Evolutionary conservation across 306 rosid genomes (phyloP).

Genomic region (Canavalia ensiformis): DNA sequence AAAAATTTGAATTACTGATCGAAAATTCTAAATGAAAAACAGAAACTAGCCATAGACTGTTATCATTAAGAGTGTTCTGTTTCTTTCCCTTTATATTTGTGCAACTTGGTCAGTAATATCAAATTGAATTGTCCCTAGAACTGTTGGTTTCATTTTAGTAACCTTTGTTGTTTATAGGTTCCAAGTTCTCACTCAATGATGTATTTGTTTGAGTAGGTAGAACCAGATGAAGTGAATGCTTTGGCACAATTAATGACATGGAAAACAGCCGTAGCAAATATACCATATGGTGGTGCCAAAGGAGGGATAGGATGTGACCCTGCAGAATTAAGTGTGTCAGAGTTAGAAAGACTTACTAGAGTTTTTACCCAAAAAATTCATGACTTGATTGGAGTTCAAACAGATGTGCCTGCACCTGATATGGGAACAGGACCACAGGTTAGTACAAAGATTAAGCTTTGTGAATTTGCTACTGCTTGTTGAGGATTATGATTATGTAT

Average conservation of each 20-base stretch:
- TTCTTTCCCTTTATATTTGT: background rate
- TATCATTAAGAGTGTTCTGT: background rate
- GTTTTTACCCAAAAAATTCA: conserved; percentile 93
- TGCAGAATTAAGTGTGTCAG: conserved; percentile 70
- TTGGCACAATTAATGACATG: conserved; percentile 98
- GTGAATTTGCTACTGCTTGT: background rate
- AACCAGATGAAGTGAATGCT: conserved; percentile 99
- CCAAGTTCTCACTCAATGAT: too few species aligned
- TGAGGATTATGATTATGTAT: conserved; percentile 9
- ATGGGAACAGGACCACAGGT: conserved; percentile 95
- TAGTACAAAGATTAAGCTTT: background rate
- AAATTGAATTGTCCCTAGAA: too few species aligned
- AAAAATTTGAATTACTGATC: background rate
- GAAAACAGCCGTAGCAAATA: conserved; percentile 97
- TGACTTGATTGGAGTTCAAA: conserved; percentile 79
- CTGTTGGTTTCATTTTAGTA: too few species aligned
- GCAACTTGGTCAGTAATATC: background rate
- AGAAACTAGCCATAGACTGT: background rate
- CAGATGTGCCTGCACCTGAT: conserved; percentile 94
- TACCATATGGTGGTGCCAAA: conserved; percentile 98
- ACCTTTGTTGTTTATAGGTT: too few species aligned
- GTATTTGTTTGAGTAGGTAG: conserved; percentile 63
- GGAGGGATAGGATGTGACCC: conserved; percentile 98
- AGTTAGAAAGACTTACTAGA: conserved; percentile 89
- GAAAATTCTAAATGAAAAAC: background rate